Percentiles rank a stretch among this genome's conserved stretches.
Conservation (phyloP, 345 rosid genomes). For the Lepidium didymum region DNA sequence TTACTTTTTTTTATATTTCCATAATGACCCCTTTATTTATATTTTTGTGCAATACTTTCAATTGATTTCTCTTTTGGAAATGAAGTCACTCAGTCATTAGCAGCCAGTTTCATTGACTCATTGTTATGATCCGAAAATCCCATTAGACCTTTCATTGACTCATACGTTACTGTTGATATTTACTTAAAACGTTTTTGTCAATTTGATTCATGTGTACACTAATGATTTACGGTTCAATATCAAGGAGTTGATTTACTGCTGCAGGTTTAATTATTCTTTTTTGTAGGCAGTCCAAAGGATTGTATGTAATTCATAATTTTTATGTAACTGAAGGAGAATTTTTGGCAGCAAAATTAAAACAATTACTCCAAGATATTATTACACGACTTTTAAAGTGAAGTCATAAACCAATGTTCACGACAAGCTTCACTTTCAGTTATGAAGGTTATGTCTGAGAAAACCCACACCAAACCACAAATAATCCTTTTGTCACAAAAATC, state of each 20-base stretch:
- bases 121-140: not conserved
- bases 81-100: not conserved
- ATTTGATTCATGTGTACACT: no score
- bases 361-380: not conserved
- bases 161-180: no score
- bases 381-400: slow-evolving; percentile 12
- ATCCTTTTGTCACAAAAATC: slow-evolving; percentile 18
- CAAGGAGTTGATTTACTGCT: no score
- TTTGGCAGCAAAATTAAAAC: not conserved
- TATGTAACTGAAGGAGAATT: no score
- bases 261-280: no score
- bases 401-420: slow-evolving; percentile 3
- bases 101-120: slow-evolving; percentile 10
- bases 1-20: not conserved
- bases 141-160: not conserved
- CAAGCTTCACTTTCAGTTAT: slow-evolving; percentile 12
- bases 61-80: not conserved
- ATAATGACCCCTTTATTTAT: not conserved
- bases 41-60: no score
- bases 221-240: no score
- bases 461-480: slow-evolving; percentile 29
- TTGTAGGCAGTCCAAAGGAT: no score
- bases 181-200: no score
- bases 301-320: no score
- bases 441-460: slow-evolving; percentile 19